Evolutionary conservation across 352 stramenopile species (phyloP), one percentile per base, ranked within the genome.

Genomic region (Phytophthora boehmeriae): DNA sequence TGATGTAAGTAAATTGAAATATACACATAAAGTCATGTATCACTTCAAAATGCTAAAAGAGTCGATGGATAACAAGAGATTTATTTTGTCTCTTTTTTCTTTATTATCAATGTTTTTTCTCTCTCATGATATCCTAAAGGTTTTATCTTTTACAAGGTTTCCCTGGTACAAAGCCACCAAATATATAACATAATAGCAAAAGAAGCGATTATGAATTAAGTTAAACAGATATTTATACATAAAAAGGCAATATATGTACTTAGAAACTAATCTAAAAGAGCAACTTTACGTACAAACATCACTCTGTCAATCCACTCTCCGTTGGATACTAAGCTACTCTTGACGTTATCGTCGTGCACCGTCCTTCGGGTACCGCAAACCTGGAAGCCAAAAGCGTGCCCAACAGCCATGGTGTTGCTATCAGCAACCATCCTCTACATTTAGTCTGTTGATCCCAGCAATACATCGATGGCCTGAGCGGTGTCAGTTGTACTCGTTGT

Each of bases 351-450:
- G 22, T 59, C 52, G 8, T 25, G 19, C 17, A 38, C 52, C 8
- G 41, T 51, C n/a, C 14, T 25, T 22, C 36, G 34, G 17, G 16
- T 3, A 11, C 52, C 41, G 8, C 17, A 4, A 4, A 59, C 52
- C 8, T 51, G 2, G 10, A 59, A 41, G 39, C 32, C 27, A 27
- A 46, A 59, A 22, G 19, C 28, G 34, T 60, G 53, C 22, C 53
- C 41, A 28, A 60, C 28, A 16, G 14, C 32, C 53, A 52, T 47
- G 19, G 41, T 52, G 30, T 52, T 60, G 6, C 30, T 47, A 32
- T n/a, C 53, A 39, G 17, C 53, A 46, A 53, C 42, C 17, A 60
- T 61, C 53, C 14, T 61, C 53, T 20, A 61, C 8, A 2, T 16
- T 28, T 5, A 61, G 19, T 13, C 43, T 5, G 20, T 14, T 1